A percentile compares a stretch with the other conserved stretches of the same genome.
These are phyloP conservation scores for Hyaloscypha finlandica DNA, from an alignment of 495 filamentous ascomycete species.

Conservation along the genomic window DNA sequence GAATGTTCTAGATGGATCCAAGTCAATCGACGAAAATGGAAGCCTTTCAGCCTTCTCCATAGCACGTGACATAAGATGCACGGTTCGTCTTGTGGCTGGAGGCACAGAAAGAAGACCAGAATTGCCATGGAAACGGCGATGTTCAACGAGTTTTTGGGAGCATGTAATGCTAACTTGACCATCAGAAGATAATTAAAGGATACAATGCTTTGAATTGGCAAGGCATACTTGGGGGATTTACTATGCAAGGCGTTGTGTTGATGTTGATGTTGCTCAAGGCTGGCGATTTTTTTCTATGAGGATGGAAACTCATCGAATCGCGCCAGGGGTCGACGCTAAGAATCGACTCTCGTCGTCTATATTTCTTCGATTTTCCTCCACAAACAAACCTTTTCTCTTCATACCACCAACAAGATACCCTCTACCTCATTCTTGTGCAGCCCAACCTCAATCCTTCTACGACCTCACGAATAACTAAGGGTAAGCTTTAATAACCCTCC, in stretches of 20 bases:
- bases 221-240: too few species aligned
- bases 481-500: conserved; percentile 5
- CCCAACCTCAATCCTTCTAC: conserved; percentile 2
- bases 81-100: background rate
- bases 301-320: background rate
- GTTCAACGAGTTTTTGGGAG: background rate
- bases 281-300: background rate
- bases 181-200: too few species aligned
- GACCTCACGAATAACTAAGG: conserved; percentile 14
- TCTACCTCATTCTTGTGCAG: conserved; percentile 4
- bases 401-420: conserved; percentile 10
- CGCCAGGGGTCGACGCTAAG: background rate
- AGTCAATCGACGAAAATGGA: background rate
- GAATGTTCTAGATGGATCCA: background rate
- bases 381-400: conserved; percentile 8
- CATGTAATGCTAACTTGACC: background rate
- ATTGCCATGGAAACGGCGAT: background rate
- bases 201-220: background rate
- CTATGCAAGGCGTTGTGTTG: background rate
- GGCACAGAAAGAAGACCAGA: background rate
- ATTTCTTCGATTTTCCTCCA: conserved; percentile 5
- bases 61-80: conserved; percentile 1
- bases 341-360: background rate
- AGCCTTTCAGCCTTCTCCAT: background rate
- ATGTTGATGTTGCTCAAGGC: background rate